Base-by-base conservation (phyloP, 148 eudicot genomes). In the Diospyros lotus region DNA sequence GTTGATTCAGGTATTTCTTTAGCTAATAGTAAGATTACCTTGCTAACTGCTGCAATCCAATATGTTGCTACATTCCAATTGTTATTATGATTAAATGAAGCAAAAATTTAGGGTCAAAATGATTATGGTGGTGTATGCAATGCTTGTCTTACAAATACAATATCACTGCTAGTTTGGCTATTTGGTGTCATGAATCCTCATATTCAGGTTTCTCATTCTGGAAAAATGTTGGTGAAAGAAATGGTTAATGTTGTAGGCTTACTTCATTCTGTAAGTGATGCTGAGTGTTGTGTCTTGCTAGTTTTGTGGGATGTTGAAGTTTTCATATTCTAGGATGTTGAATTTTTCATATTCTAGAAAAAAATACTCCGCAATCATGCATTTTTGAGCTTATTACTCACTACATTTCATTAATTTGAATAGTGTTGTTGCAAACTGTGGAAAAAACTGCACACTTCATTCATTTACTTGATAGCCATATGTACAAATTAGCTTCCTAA, bases 291-390 rank as follows among this genome's bases (percentile, higher is more conserved):
- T 48, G 2, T 44, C 11, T 55, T 73, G 2, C 56, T 54, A 64
- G 62, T 75, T 10, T 55, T 41, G 43, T n/a, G 15, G 79, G 15
- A 69, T 58, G 46, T 40, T 69, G 52, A 10, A 69, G 50, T 11
- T 15, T 55, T 2, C 14, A 45, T 15, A 28, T 68, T 69, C 69
- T 5, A 9, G 42, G 15, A 69, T 58, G 46, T 40, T 69, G 52
- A 10, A 69, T 41, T 11, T 15, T 55, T 2, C 14, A 45, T 15
- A 28, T 68, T 69, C 69, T 5, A 9, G 42, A 43, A 15, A 76
- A 40, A 46, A 52, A 69, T 9, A n/a, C 4, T 61, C 9, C 12
- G 12, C 43, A 58, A 48, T 53, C 51, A 62, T 62, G 68, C 11
- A 28, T 69, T 64, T 18, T 45, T 69, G 42, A 60, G 60, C 62